Conservation (phyloP, 306 rosid genomes). For the Potentilla sterilis region DNA sequence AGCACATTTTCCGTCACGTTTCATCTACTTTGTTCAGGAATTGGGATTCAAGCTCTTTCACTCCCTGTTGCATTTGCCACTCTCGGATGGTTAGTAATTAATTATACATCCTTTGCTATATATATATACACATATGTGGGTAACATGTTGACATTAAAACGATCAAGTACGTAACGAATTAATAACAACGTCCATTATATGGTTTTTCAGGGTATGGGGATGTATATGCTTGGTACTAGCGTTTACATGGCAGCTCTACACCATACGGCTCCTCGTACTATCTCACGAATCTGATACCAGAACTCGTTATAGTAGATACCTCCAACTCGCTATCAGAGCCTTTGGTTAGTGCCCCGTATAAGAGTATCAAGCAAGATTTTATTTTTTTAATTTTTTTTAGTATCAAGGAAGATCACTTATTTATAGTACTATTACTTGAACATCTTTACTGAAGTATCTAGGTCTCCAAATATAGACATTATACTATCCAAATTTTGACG, state of each 20-base stretch:
- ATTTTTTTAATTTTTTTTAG: too few species aligned
- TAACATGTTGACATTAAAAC: not conserved
- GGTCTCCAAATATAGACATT: not conserved
- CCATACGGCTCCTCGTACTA: slow-evolving; percentile 56
- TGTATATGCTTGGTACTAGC: slow-evolving; percentile 35
- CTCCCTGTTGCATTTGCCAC: slow-evolving; percentile 52
- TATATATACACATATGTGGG: too few species aligned
- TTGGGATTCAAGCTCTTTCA: slow-evolving; percentile 55
- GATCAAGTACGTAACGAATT: not conserved
- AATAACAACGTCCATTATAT: not conserved
- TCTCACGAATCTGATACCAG: slow-evolving; percentile 61
- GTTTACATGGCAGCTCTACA: slow-evolving; percentile 67
- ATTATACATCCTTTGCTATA: too few species aligned
- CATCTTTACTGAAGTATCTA: too few species aligned
- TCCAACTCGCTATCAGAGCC: slow-evolving; percentile 47
- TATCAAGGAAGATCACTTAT: too few species aligned
- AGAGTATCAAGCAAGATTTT: too few species aligned
- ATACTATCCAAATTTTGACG: not conserved
- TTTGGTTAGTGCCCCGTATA: slow-evolving; percentile 36
- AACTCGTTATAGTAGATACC: slow-evolving; percentile 55
- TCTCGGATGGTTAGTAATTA: slow-evolving; percentile 49
- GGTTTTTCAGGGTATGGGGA: slow-evolving; percentile 55
- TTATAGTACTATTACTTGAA: too few species aligned
- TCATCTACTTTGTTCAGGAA: slow-evolving; percentile 57
- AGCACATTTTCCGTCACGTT: slow-evolving; percentile 54